Base-by-base conservation (phyloP, 306 rosid genomes). In the Quercus glauca region DNA sequence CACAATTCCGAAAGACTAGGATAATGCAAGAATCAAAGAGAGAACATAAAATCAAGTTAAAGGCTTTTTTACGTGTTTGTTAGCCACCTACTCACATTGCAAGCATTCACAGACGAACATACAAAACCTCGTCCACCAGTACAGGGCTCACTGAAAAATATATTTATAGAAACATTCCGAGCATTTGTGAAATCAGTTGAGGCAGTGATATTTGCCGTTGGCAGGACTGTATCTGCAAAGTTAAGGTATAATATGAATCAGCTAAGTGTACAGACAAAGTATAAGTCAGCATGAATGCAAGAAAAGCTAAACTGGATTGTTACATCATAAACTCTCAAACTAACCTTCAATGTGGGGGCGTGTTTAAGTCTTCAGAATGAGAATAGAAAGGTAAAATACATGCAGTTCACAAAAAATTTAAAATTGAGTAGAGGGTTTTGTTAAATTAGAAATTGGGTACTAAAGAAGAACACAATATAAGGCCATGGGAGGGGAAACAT, bases 81-180 rank as follows among this genome's bases (percentile, higher is more conserved):
- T 73, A 64, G 77, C 67, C 71, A 89, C 84, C 83, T 78, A 90
- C 97, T 91, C 90, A 94, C 98, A 82, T 92, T 94, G 93, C 98
- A 94, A 80, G 88, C 86, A 78, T 91, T 84, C 49, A 82, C 88
- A 41, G 97, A 94, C 21, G 60, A 74, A 83, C 98, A 94, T 73
- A 83, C 77, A 31, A 94, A 89, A 52, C 96, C 89, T 65, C 85
- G 89, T 82, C 85, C 90, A 28, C 91, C 88, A 6, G 55, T 33
- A 76, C 98, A 94, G 18, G 93, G 89, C 73, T 94, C 93, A 15
- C 87, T 91, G 87, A 94, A 94, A 25, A 97, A 76, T 78, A 94
- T 84, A 81, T 84, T 91, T 78, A 94, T 94, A 9, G 94, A 85
- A 78, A 94, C 87, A 81, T 91, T 92, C 57, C 52, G 71, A 60